Base-by-base conservation (phyloP, 2,329 filamentous ascomycete genomes). In the Emergomyces orientalis region DNA sequence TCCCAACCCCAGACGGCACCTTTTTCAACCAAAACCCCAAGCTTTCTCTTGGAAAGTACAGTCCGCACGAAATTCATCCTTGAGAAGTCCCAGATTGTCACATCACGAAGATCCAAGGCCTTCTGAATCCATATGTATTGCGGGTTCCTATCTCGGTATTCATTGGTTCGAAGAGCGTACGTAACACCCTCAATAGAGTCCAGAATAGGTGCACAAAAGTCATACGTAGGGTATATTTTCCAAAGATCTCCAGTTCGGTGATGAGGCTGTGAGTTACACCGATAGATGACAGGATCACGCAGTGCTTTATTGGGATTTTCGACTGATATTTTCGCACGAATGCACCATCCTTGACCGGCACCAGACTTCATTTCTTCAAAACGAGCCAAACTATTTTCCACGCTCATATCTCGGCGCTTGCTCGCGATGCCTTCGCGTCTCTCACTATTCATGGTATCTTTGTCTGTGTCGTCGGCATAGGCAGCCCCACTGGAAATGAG, bases 271-370 rank as follows among this genome's bases (percentile, higher is more conserved):
- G 82, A 79, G 68, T 92, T 94, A 82, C 89, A 95, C 65, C 91
- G 86, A 81, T 95, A 96, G 74, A 96, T 91, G 76, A 96, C 90
- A 22, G 91, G 91, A 75, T 96, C 91, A 65, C 91, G 84, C 84
- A 96, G 86, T 60, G 91, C 89, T 76, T 92, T 92, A 80, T 96
- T 96, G 67, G 88, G 88, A 77, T 91, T 88, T 76, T 92, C 88
- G 68, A 88, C 85, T 2, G 88, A 90, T 68, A 96, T 88, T 81
- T 91, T 94, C 65, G 91, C 91, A 60, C 91, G 87, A 67, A 96
- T 91, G 78, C 89, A 95, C 84, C 90, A 90, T 71, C 82, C 91
- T 73, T 90, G 85, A 59, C 87, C 83, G 2, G 84, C 86, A 3
- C 88, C 91, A 61, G 82, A 81, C 80, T 90, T 92, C 91, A 96